phyloP scores from a whole-genome alignment of 345 rosid genomes.

The Crucihimalaya himalaica region DNA sequence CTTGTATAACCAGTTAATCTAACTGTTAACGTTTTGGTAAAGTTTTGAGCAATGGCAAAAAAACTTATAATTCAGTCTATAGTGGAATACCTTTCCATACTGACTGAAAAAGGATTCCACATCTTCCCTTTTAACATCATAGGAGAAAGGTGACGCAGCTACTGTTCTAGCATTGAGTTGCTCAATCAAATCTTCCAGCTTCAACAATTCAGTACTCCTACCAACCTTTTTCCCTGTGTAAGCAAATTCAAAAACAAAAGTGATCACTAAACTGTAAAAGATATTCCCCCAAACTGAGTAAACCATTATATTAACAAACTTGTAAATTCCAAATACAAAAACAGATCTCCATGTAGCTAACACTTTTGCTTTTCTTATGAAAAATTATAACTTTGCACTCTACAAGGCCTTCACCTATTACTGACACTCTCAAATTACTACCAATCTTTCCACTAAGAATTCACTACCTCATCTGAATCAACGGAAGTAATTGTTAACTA shows the following conservation, averaged over 20 bases:
- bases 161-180: constrained; percentile 75
- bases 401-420: background rate
- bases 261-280: background rate
- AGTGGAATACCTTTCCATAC: constrained; percentile 60
- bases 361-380: background rate
- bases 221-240: constrained; percentile 77
- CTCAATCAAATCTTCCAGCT: constrained; percentile 70
- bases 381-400: background rate
- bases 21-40: background rate
- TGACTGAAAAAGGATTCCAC: constrained; percentile 68
- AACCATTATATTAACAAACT: background rate
- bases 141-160: constrained; percentile 70
- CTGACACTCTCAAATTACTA: background rate
- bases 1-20: background rate
- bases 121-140: constrained; percentile 67
- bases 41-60: background rate
- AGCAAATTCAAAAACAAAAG: background rate
- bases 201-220: constrained; percentile 58
- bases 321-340: background rate
- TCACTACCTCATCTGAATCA: background rate
- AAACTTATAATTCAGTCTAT: background rate
- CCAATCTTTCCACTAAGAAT: background rate
- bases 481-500: background rate
- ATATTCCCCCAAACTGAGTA: background rate
- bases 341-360: constrained; percentile 2